phyloP scores from a whole-genome alignment of 2,329 filamentous ascomycete species.

The Alternaria gaisen region DNA sequence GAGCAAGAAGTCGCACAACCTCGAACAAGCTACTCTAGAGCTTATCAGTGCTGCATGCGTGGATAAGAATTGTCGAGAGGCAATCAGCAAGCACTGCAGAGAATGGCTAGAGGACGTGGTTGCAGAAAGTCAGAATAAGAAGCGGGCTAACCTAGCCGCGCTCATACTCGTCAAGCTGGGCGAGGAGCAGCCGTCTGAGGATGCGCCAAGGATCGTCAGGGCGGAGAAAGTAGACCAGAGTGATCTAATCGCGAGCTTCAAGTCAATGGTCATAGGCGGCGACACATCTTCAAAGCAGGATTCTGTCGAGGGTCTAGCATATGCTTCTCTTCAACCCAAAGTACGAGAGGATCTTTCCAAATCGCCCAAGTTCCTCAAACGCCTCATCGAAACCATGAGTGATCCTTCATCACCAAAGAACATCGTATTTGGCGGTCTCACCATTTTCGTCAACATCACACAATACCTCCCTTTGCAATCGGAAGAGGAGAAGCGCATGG shows the following conservation, averaged over 20 bases:
- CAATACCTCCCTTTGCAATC: constrained; percentile 78
- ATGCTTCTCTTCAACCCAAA: constrained; percentile 83
- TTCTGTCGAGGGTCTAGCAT: constrained; percentile 89
- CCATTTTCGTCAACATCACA: constrained; percentile 85
- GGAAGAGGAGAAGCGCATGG: constrained; percentile 92
- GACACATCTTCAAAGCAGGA: constrained; percentile 69
- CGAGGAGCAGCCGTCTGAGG: constrained; percentile 48
- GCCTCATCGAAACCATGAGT: constrained; percentile 70
- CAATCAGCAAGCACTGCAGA: constrained; percentile 82
- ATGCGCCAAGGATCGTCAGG: constrained; percentile 43
- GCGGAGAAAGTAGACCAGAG: constrained; percentile 50
- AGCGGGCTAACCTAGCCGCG: constrained; percentile 61
- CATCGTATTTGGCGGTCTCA: constrained; percentile 84
- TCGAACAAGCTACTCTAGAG: constrained; percentile 86
- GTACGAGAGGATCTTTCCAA: constrained; percentile 82
- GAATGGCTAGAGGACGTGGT: constrained; percentile 89
- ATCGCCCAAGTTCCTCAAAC: constrained; percentile 73
- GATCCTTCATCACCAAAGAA: constrained; percentile 57
- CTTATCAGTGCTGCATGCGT: constrained; percentile 93
- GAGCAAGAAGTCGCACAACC: constrained; percentile 82
- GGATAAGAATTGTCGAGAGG: constrained; percentile 80
- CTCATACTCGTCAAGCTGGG: constrained; percentile 66
- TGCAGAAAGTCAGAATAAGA: constrained; percentile 71
- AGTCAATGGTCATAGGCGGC: constrained; percentile 70
- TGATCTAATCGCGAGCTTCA: constrained; percentile 65